phyloP scores from a whole-genome alignment of 164 flowering plant species.

The Vitis rotundifolia region DNA sequence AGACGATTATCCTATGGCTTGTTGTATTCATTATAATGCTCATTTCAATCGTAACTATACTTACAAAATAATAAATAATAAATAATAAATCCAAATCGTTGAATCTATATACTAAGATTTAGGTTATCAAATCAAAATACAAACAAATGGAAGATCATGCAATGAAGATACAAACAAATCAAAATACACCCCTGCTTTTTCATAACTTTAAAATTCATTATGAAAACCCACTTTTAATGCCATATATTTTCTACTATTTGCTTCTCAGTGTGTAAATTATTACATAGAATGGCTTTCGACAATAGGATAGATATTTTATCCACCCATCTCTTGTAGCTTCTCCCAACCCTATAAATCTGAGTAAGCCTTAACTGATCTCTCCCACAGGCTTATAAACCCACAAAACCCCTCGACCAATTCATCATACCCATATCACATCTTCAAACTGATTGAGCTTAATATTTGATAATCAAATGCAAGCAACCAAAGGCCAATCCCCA shows the following conservation, averaged over 20 bases:
- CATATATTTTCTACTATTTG: background rate
- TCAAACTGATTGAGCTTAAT: background rate
- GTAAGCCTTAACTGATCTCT: background rate
- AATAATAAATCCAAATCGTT: no score
- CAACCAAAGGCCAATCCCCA: slow-evolving; percentile 4
- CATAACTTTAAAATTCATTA: background rate
- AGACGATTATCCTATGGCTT: no score
- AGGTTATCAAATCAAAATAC: no score
- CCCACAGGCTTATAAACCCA: background rate
- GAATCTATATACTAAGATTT: no score
- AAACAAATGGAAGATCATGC: no score
- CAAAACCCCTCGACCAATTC: background rate
- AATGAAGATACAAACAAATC: no score
- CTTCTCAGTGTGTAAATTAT: no score
- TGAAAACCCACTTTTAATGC: background rate
- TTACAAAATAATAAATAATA: no score
- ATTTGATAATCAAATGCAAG: background rate
- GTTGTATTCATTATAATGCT: no score
- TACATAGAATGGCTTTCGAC: background rate
- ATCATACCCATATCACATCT: background rate
- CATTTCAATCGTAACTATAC: no score
- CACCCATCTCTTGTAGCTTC: background rate
- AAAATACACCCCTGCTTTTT: no score
- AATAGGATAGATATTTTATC: background rate
- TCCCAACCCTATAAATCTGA: background rate